Base-by-base conservation (phyloP, 208 protist species). In the Crithidia fasciculata region DNA sequence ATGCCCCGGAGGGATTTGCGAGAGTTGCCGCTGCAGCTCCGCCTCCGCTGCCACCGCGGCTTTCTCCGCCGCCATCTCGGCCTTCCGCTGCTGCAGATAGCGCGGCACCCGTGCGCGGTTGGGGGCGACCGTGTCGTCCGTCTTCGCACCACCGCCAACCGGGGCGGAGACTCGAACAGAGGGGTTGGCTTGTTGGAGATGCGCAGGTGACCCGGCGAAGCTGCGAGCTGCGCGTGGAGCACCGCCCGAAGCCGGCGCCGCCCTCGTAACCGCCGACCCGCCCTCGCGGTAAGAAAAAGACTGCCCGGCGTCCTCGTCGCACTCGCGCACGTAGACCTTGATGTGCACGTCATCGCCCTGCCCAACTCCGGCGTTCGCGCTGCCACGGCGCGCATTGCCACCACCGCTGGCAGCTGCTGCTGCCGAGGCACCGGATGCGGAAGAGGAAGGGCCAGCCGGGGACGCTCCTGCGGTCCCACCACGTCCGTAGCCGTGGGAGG, bases 261-360 rank as follows among this genome's bases (percentile, higher is more conserved):
- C 15, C 37, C 10, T 28, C 37, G 36, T 36, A 9, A 16, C 50
- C 28, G 57, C 41, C 8, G 45, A 10, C 1, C 70, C 72, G 55
- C 73, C 72, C 72, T 95, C 91, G 16, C 70, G 78, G 66, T 87
- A 96, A 19, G 52, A 61, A 58, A 90, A 93, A 7, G 40, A 36
- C 56, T 86, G 79, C 28, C 80, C 87, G 15, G 76, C 55, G 28
- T 82, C 80, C 8, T 62, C 77, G 47, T 96, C 91, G 60, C 92
- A 96, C 81, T 96, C 92, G 6, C 88, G 92, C 56, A 96, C 81
- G 76, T 88, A 96, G 18, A 96, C 92, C 40, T 83, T 83, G 19
- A 96, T 92, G 57, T 96, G 70, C 10, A 89, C 86, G 57, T 95
- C 89, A 44, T 85, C 89, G 5, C 72, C 40, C 67, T 56, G 47